Conservation (phyloP, 129 eudicot species). For the Daucus carota region DNA sequence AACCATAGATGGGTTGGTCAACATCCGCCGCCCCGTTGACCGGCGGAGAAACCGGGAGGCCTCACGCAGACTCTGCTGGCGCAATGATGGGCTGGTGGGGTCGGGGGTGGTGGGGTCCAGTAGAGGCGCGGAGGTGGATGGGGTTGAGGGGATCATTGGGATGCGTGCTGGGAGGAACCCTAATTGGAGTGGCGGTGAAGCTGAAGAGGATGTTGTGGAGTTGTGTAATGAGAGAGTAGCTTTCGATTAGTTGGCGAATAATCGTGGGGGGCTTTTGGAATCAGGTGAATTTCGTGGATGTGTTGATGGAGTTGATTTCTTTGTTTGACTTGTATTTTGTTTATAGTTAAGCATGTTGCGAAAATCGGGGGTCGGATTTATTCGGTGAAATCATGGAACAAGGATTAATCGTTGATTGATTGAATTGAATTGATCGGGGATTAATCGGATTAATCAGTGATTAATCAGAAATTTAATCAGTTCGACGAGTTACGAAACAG, state of each 20-base stretch:
- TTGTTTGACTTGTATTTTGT: background rate
- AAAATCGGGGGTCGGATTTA: too few species aligned
- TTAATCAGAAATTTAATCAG: too few species aligned
- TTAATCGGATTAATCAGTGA: too few species aligned
- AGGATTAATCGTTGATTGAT: too few species aligned
- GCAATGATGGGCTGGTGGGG: conserved; percentile 27
- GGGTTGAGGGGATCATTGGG: conserved; percentile 27
- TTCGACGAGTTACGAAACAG: too few species aligned
- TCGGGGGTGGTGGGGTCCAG: conserved; percentile 27
- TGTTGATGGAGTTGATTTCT: background rate
- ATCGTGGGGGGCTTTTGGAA: background rate
- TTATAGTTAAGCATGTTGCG: too few species aligned
- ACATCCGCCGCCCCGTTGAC: conserved; percentile 41
- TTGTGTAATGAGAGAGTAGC: background rate
- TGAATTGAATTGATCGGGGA: too few species aligned
- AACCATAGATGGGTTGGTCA: conserved; percentile 49
- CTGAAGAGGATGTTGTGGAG: background rate
- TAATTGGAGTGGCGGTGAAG: conserved; percentile 1
- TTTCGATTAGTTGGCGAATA: background rate
- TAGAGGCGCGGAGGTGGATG: conserved; percentile 32
- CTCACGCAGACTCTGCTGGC: conserved; percentile 44
- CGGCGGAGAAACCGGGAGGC: conserved; percentile 50
- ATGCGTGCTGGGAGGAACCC: background rate
- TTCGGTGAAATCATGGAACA: too few species aligned
- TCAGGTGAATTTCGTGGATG: background rate